A percentile compares a stretch with the other conserved stretches of the same genome.
Conservation (phyloP, 208 protist species). For the Endotrypanum monterogeii region DNA sequence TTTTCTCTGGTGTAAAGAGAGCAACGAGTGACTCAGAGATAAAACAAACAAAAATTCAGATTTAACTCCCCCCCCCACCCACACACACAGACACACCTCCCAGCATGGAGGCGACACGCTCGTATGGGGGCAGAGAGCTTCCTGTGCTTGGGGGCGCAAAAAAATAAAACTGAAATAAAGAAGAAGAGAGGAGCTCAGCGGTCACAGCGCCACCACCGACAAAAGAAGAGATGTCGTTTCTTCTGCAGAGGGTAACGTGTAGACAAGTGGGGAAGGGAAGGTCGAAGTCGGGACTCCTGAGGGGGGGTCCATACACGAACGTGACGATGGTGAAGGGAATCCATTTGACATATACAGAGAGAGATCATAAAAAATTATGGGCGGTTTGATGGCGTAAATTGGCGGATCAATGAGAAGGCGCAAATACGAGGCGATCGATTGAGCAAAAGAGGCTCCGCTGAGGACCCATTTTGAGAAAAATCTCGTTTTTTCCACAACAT, state of each 20-base stretch:
- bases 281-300: neutral
- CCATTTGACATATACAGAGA: constrained; percentile 10
- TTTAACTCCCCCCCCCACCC: too few species aligned
- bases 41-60: too few species aligned
- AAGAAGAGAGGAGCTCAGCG: neutral
- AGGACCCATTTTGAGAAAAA: neutral
- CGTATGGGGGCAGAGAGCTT: too few species aligned
- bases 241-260: too few species aligned
- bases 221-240: neutral
- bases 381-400: too few species aligned
- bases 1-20: too few species aligned
- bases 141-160: too few species aligned
- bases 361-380: neutral
- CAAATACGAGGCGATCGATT: neutral
- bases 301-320: neutral
- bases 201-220: neutral
- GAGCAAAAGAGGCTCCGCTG: neutral
- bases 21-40: too few species aligned
- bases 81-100: constrained; percentile 1
- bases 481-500: neutral
- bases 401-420: too few species aligned
- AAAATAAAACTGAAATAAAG: neutral
- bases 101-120: too few species aligned
- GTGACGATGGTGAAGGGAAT: too few species aligned
- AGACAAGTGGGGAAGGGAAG: neutral